These are phyloP conservation scores for Fusarium transvaalense DNA, from an alignment of 2,329 filamentous ascomycete species.

Conservation along the genomic window DNA sequence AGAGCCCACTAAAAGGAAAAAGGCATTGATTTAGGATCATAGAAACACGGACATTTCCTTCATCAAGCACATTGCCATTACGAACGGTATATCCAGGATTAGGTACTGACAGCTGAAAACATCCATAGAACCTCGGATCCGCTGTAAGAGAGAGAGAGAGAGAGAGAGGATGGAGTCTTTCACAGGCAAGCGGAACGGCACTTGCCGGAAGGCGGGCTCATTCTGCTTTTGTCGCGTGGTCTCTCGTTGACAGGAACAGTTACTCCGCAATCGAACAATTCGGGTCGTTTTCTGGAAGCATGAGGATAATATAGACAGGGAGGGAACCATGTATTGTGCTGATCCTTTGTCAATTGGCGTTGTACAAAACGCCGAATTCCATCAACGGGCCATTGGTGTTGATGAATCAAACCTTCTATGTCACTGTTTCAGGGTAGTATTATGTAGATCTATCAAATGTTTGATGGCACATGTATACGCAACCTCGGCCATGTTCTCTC, in stretches of 20 bases:
- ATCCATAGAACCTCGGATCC: not conserved
- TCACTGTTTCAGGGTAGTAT: not conserved
- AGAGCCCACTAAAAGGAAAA: not conserved
- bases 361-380: conserved; percentile 9
- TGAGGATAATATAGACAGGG: not conserved
- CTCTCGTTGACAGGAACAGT: conserved; percentile 11
- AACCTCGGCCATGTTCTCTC: conserved; percentile 2
- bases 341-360: not conserved
- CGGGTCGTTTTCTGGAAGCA: conserved; percentile 35
- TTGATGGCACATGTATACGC: not conserved
- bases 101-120: not conserved
- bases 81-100: not conserved
- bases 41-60: conserved; percentile 15
- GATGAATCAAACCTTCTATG: not conserved
- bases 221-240: conserved; percentile 9
- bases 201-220: not conserved
- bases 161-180: too few relatives aligned
- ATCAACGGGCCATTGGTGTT: not conserved
- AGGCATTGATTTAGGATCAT: conserved; percentile 20
- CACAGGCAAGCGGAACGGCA: not conserved
- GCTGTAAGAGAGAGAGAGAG: too few relatives aligned
- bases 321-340: not conserved
- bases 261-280: conserved; percentile 30
- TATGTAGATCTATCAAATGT: conserved; percentile 7
- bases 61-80: not conserved